A percentile compares a stretch with the other conserved stretches of the same genome.
Conservation (phyloP, 768 basidiomycete species). For the Sarcodon aspratus region DNA sequence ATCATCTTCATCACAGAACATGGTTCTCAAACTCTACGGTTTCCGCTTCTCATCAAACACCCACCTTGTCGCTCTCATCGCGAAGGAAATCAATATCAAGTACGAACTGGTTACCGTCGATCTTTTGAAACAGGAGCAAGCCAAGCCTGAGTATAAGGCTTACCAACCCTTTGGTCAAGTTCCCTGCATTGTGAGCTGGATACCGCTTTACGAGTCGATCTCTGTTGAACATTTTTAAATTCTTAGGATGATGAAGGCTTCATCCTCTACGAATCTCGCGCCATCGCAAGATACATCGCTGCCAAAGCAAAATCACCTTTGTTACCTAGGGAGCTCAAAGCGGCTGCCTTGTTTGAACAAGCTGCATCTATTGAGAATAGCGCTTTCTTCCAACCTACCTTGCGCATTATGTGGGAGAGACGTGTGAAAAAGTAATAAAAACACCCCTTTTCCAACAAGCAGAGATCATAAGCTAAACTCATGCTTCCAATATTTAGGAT, state of each 20-base stretch:
- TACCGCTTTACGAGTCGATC: neutral
- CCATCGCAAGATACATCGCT: constrained; percentile 48
- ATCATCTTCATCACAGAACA: constrained; percentile 2
- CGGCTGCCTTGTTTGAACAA: constrained; percentile 20
- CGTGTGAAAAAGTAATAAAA: too few species aligned
- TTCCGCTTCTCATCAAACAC: constrained; percentile 28
- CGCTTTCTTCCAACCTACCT: constrained; percentile 20
- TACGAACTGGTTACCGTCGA: constrained; percentile 36
- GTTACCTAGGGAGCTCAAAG: neutral
- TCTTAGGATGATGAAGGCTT: constrained; percentile 43
- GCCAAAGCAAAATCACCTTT: constrained; percentile 23
- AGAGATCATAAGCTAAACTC: too few species aligned
- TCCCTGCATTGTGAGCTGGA: constrained; percentile 26
- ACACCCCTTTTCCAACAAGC: neutral
- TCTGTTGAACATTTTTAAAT: neutral
- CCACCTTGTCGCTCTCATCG: constrained; percentile 32
- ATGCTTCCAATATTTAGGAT: too few species aligned
- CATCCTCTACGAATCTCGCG: constrained; percentile 49
- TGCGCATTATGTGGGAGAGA: too few species aligned
- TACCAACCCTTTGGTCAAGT: constrained; percentile 54
- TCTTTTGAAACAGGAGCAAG: constrained; percentile 28
- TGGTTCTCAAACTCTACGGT: constrained; percentile 22
- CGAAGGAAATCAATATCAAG: constrained; percentile 40
- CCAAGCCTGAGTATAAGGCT: constrained; percentile 23
- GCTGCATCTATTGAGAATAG: constrained; percentile 35